Evolutionary conservation across 106 monocot species (phyloP), one percentile per base, ranked within the genome.

Genomic region (Acorus calamus): DNA sequence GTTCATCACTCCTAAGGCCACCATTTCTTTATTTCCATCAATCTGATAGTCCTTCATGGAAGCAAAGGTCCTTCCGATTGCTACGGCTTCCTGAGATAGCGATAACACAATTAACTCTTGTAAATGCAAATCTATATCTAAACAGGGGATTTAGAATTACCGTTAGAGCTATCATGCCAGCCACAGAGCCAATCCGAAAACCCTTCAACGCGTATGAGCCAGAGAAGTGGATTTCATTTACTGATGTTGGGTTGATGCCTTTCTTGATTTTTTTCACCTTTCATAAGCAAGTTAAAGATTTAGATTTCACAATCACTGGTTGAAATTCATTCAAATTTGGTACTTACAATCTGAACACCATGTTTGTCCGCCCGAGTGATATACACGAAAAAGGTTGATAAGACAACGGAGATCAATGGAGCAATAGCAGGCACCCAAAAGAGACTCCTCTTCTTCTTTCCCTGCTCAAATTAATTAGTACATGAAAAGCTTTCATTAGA

Each of bases 1-100:
- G 65, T 93, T 93, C 93, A 93, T 93, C 4, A 86, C 76, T 41
- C 94, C 94, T 10, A 94, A 56, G 13, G 94, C 94, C n/a, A 94
- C 77, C 94, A 94, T 89, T 69, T 94, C 94, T 64, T 79, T 86
- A 75, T 94, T 94, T 60, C 94, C 94, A 74, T 94, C 94, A 47
- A 94, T 42, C 43, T 81, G 70, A 64, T 94, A 94, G 63, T 87
- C 89, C 64, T 94, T 94, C 84, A 89, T 75, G 14, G 81, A 74
- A 53, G 94, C 94, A 82, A 94, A 94, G 10, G 94, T 87, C 70
- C 94, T 84, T 49, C 86, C 94, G 46, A 94, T 94, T 4, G 94
- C 94, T 57, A 82, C 68, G 50, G 89, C 94, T 84, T 94, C 94
- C 94, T 94, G 62, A 57, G 52, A 68, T 73, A 11, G 13, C 46